Conservation (phyloP, 495 filamentous ascomycete species). For the Lepidopterella palustris region DNA sequence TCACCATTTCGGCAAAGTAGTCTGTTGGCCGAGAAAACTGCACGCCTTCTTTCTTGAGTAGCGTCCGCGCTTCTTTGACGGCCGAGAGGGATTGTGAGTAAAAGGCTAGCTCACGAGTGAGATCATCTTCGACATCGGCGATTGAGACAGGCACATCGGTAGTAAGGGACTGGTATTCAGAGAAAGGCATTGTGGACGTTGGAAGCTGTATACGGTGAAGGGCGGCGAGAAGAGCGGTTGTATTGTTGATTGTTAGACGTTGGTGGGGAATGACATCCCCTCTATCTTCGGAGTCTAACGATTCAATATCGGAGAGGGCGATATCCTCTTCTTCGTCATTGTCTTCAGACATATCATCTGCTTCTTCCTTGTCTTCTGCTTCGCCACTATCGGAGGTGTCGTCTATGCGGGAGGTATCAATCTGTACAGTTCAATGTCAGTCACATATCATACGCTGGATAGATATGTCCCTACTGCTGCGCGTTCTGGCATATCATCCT, state of each 20-base stretch:
- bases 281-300: slow-evolving; percentile 70
- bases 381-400: slow-evolving; percentile 27
- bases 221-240: slow-evolving; percentile 56
- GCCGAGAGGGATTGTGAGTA: slow-evolving; percentile 84
- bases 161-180: slow-evolving; percentile 56
- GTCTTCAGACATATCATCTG: slow-evolving; percentile 24
- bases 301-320: slow-evolving; percentile 74
- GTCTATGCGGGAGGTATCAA: slow-evolving; percentile 26
- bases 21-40: slow-evolving; percentile 83
- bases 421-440: slow-evolving; percentile 33
- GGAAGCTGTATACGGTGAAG: slow-evolving; percentile 60
- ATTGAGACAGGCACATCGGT: slow-evolving; percentile 49
- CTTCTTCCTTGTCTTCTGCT: slow-evolving; percentile 32
- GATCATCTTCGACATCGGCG: slow-evolving; percentile 74
- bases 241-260: slow-evolving; percentile 96
- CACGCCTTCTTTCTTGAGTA: slow-evolving; percentile 73
- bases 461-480: slow-evolving; percentile 25
- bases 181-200: slow-evolving; percentile 53
- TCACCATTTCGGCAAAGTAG: slow-evolving; percentile 98
- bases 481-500: slow-evolving; percentile 17
- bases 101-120: slow-evolving; percentile 86
- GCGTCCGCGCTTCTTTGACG: slow-evolving; percentile 58
- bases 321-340: slow-evolving; percentile 63
- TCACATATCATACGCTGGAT: slow-evolving; percentile 30
- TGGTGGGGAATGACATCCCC: slow-evolving; percentile 83